Conservation (phyloP, 2,329 filamentous ascomycete genomes). For the Aspergillus sp. region DNA sequence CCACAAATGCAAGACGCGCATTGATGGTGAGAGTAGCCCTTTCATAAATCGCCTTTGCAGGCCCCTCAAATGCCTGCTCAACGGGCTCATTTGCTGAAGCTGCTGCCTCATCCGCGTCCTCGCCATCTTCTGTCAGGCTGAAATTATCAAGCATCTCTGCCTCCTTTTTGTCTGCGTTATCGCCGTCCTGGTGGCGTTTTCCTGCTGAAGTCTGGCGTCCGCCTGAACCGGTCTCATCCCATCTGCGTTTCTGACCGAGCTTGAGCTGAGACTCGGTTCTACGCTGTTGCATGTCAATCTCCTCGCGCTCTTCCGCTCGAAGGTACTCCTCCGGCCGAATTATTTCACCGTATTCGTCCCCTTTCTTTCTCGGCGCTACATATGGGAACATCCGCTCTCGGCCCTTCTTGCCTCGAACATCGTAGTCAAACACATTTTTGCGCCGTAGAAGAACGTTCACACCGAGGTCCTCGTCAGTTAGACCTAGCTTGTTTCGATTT, state of each 20-base stretch:
- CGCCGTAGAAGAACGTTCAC: slow-evolving; percentile 88
- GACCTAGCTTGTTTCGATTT: slow-evolving; percentile 79
- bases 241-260: slow-evolving; percentile 91
- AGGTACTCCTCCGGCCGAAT: slow-evolving; percentile 94
- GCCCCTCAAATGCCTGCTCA: slow-evolving; percentile 61
- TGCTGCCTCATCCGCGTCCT: slow-evolving; percentile 63
- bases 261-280: slow-evolving; percentile 62
- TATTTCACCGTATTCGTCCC: slow-evolving; percentile 90
- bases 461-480: slow-evolving; percentile 88
- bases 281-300: slow-evolving; percentile 66
- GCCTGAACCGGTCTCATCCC: slow-evolving; percentile 70
- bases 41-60: slow-evolving; percentile 73
- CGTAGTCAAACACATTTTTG: slow-evolving; percentile 90
- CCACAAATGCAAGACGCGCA: slow-evolving; percentile 81
- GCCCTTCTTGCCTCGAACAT: slow-evolving; percentile 88
- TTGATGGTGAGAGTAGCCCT: slow-evolving; percentile 69
- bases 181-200: slow-evolving; percentile 63
- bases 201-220: slow-evolving; percentile 49
- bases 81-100: slow-evolving; percentile 59
- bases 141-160: slow-evolving; percentile 56
- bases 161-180: slow-evolving; percentile 32
- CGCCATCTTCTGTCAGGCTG: slow-evolving; percentile 55
- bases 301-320: slow-evolving; percentile 86
- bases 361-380: slow-evolving; percentile 75
- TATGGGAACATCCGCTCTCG: slow-evolving; percentile 92